phyloP scores from a whole-genome alignment of 2,329 filamentous ascomycete genomes.

The Waltergamsia citrina region DNA sequence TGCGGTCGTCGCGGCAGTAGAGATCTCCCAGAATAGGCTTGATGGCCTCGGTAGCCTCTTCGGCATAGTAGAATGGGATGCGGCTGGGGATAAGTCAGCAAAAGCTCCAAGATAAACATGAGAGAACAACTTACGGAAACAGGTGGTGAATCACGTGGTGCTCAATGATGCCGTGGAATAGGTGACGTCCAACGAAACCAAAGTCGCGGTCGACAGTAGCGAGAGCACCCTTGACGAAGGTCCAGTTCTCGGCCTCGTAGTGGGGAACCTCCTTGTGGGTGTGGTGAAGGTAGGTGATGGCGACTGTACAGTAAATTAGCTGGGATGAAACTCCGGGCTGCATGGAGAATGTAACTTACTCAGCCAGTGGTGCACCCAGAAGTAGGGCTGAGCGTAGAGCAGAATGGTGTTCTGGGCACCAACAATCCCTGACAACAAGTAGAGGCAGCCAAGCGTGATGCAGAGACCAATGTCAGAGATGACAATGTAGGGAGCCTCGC shows the following conservation, averaged over 20 bases:
- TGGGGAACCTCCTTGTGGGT: slow-evolving; percentile 41
- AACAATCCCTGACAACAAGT: slow-evolving; percentile 38
- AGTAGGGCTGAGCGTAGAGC: slow-evolving; percentile 54
- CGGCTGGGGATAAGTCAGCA: slow-evolving; percentile 8
- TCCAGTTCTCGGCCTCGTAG: slow-evolving; percentile 32
- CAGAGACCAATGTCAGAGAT: slow-evolving; percentile 51
- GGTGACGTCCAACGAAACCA: slow-evolving; percentile 49
- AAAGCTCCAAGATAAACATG: not conserved
- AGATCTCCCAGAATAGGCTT: slow-evolving; percentile 85
- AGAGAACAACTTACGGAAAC: slow-evolving; percentile 25
- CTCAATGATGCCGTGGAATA: slow-evolving; percentile 53
- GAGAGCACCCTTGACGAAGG: slow-evolving; percentile 49
- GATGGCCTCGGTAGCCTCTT: slow-evolving; percentile 52
- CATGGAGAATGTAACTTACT: slow-evolving; percentile 25
- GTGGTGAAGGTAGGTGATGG: slow-evolving; percentile 69
- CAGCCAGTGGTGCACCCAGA: slow-evolving; percentile 65
- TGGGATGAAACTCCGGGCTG: not conserved
- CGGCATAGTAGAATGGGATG: slow-evolving; percentile 36
- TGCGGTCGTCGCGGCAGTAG: slow-evolving; percentile 49
- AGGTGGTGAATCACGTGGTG: slow-evolving; percentile 54
- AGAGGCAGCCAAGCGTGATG: slow-evolving; percentile 39
- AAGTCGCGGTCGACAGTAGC: slow-evolving; percentile 55
- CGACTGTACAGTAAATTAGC: slow-evolving; percentile 33
- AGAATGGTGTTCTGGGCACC: slow-evolving; percentile 46
- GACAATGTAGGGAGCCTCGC: slow-evolving; percentile 45